A percentile compares a stretch with the other conserved stretches of the same genome.
phyloP scores from a whole-genome alignment of 2,329 filamentous ascomycete genomes.

The Talaromyces marneffei region DNA sequence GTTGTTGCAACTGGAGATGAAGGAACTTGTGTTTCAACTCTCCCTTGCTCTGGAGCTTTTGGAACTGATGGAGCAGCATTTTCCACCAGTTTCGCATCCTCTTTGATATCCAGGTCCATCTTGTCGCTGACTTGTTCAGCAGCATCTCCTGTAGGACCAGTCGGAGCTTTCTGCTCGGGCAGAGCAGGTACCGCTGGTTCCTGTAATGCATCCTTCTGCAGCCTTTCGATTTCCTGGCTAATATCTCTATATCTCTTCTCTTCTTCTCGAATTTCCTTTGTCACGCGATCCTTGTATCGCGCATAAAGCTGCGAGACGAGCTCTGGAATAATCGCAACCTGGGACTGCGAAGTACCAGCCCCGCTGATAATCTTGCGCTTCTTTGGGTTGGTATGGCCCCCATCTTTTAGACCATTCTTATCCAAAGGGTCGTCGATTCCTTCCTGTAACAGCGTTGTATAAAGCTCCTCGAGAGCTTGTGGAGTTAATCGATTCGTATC shows the following conservation, averaged over 20 bases:
- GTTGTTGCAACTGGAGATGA: background rate
- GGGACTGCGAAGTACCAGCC: slow-evolving; percentile 60
- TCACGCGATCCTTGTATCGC: slow-evolving; percentile 63
- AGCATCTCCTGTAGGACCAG: slow-evolving; percentile 14
- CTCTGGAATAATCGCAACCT: slow-evolving; percentile 62
- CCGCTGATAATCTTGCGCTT: slow-evolving; percentile 67
- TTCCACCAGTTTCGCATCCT: slow-evolving; percentile 17
- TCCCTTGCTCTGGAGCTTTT: slow-evolving; percentile 6
- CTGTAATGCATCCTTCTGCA: slow-evolving; percentile 58
- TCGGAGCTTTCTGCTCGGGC: slow-evolving; percentile 10
- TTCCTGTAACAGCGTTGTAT: slow-evolving; percentile 68
- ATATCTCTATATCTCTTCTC: slow-evolving; percentile 62
- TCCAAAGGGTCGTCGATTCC: slow-evolving; percentile 52
- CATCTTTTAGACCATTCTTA: slow-evolving; percentile 28
- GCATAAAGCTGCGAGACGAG: slow-evolving; percentile 70
- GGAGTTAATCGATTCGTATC: slow-evolving; percentile 69
- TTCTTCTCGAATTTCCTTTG: slow-evolving; percentile 67
- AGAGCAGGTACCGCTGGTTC: slow-evolving; percentile 22
- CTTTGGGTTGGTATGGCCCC: slow-evolving; percentile 45
- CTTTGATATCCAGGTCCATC: slow-evolving; percentile 27
- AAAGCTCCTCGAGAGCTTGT: slow-evolving; percentile 72
- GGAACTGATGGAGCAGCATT: slow-evolving; percentile 12
- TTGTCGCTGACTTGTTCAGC: slow-evolving; percentile 17
- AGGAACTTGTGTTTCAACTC: slow-evolving; percentile 7
- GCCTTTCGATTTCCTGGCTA: slow-evolving; percentile 61